Evolutionary conservation across 2,329 filamentous ascomycete species (phyloP).

Genomic region (Penicillium sp.): DNA sequence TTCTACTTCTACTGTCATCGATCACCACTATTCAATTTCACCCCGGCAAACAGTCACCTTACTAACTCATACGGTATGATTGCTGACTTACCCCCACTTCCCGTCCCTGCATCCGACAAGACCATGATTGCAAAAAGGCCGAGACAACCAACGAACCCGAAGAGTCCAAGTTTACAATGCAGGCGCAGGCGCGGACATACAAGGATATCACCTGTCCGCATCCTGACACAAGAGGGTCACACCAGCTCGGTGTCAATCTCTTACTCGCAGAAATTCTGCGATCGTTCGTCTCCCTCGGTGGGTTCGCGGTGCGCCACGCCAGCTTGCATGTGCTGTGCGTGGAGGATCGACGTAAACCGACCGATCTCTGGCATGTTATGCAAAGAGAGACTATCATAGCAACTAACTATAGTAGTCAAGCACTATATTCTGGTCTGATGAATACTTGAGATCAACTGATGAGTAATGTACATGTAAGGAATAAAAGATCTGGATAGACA

Average conservation of each 20-base stretch:
- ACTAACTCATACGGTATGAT: too few relatives aligned
- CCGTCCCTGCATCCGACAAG: slow-evolving; percentile 4
- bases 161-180: slow-evolving; percentile 19
- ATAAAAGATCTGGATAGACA: background rate
- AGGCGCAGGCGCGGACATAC: slow-evolving; percentile 11
- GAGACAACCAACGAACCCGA: slow-evolving; percentile 22
- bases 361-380: background rate
- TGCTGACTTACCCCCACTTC: background rate
- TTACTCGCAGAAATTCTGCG: slow-evolving; percentile 25
- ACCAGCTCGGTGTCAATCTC: slow-evolving; percentile 23
- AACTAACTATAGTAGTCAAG: too few relatives aligned
- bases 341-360: background rate
- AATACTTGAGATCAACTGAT: background rate
- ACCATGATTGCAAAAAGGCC: slow-evolving; percentile 22
- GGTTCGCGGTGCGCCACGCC: background rate
- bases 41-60: background rate
- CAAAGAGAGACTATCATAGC: background rate
- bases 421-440: too few relatives aligned
- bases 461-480: background rate
- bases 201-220: slow-evolving; percentile 17
- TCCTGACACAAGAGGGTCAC: slow-evolving; percentile 27
- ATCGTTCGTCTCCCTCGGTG: slow-evolving; percentile 16
- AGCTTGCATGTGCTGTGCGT: slow-evolving; percentile 17
- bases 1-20: background rate
- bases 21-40: background rate